phyloP scores from a whole-genome alignment of 805 yeast species.

The Monosporozyma unispora region DNA sequence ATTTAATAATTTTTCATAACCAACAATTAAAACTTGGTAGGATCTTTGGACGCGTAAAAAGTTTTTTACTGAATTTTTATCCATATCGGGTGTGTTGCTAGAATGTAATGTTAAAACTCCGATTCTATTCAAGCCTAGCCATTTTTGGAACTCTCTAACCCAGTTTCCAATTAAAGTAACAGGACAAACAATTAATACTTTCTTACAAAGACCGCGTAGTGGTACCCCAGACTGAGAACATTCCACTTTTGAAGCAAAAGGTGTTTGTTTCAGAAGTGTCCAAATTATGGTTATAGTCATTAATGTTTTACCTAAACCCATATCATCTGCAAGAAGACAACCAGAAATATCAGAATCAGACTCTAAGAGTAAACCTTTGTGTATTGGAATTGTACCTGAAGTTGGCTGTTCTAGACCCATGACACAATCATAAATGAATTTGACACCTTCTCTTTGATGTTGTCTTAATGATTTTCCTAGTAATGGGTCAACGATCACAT shows the following conservation, averaged over 20 bases:
- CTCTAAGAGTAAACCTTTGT: slow-evolving; percentile 14
- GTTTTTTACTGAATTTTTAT: slow-evolving; percentile 46
- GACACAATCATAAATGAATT: slow-evolving; percentile 72
- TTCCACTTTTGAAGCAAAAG: slow-evolving; percentile 32
- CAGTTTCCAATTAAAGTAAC: slow-evolving; percentile 83
- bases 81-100: slow-evolving; percentile 41
- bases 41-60: slow-evolving; percentile 57
- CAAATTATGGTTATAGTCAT: slow-evolving; percentile 78
- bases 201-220: slow-evolving; percentile 35
- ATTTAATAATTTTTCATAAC: slow-evolving; percentile 71
- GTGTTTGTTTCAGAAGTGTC: slow-evolving; percentile 69
- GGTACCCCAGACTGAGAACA: slow-evolving; percentile 29
- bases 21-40: slow-evolving; percentile 74
- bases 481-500: slow-evolving; percentile 54
- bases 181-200: slow-evolving; percentile 79
- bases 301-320: slow-evolving; percentile 91
- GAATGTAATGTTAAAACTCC: slow-evolving; percentile 56
- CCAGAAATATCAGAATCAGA: slow-evolving; percentile 39
- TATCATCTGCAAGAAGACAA: slow-evolving; percentile 87
- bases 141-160: slow-evolving; percentile 79
- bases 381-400: neutral
- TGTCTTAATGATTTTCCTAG: slow-evolving; percentile 52
- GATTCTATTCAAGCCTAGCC: slow-evolving; percentile 62
- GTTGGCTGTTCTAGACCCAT: slow-evolving; percentile 46
- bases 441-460: slow-evolving; percentile 81